Base-by-base conservation (phyloP, 2,329 filamentous ascomycete species). In the Monosporascus sp. region DNA sequence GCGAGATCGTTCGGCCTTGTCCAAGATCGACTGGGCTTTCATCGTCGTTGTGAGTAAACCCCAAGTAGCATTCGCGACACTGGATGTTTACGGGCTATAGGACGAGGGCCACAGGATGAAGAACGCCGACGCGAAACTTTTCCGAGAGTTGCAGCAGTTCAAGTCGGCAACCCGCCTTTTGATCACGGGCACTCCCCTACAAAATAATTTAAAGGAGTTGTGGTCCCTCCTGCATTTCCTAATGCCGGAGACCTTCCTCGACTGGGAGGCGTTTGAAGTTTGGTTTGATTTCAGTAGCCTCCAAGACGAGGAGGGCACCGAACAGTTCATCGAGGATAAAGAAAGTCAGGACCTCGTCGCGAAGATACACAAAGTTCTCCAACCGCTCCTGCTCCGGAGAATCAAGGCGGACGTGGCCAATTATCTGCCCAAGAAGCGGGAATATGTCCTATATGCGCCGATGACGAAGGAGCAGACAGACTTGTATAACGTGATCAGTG, bases 271-370 rank as follows among this genome's bases (percentile, higher is more conserved):
- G 0, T 99, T 99, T 54, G 90, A 97, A 65, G 85, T 85, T 1
- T 97, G 93, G 92, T 99, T 99, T 58, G 93, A 99, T 69, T 99
- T 99, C 63, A 94, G 90, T 0, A 92, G 91, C 7, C 78, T 99
- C 1, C 84, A 95, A 52, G 90, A 97, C 55, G 90, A 92, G 59
- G 80, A 87, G 37, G 86, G 85, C 0, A 88, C 91, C 1, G 85
- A 90, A 49, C 84, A 92, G 45, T 87, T 96, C 50, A 80, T 95
- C 7, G 86, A 87, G 3, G 88, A 96, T 63, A 84, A 89, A 51
- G 83, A 87, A 49, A 89, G 90, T 65, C 84, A 88, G 57, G 88
- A 87, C 49, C 73, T 94, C 1, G 87, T 95, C 1, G 85, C 91
- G 50, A 96, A 93, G 58, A 88, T 99, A 53, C 94, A 99, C 65